phyloP scores from a whole-genome alignment of 2,329 filamentous ascomycete species.

The Macroventuria anomochaeta region DNA sequence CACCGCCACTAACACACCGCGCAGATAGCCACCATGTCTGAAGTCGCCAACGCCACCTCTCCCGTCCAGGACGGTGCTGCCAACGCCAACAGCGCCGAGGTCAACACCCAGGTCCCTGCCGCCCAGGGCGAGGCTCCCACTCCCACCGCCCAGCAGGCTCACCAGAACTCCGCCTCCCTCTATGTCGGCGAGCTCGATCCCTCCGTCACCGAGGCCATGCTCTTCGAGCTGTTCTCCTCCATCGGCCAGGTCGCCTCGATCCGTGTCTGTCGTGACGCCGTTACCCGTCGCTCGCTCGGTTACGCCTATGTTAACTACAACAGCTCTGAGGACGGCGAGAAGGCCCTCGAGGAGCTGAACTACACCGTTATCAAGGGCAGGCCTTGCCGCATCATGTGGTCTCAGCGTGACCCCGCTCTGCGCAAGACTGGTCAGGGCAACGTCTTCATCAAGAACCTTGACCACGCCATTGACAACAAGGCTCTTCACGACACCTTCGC shows the following conservation, averaged over 20 bases:
- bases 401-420: conserved; percentile 96
- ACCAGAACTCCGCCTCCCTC: conserved; percentile 94
- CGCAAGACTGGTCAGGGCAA: conserved; percentile 99
- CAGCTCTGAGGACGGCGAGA: conserved; percentile 93
- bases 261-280: conserved; percentile 98
- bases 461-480: conserved; percentile 99
- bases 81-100: conserved; percentile 65
- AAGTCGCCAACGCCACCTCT: conserved; percentile 56
- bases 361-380: conserved; percentile 99
- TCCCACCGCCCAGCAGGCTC: conserved; percentile 74
- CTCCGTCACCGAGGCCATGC: conserved; percentile 98
- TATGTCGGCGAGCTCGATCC: conserved; percentile 99
- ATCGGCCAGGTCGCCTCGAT: conserved; percentile 99
- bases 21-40: conserved; percentile 48
- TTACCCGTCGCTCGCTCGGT: conserved; percentile 96
- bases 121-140: conserved; percentile 72
- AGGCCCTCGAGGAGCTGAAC: conserved; percentile 98
- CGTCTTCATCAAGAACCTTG: conserved; percentile 99
- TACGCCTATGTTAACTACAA: conserved; percentile 99
- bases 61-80: conserved; percentile 74
- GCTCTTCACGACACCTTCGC: conserved; percentile 98
- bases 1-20: conserved; percentile 31
- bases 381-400: conserved; percentile 99
- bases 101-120: conserved; percentile 76
- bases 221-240: conserved; percentile 99